A percentile compares a stretch with the other conserved stretches of the same genome.
Conservation (phyloP, 1,139 yeast species). For the Candida sanyaensis region DNA sequence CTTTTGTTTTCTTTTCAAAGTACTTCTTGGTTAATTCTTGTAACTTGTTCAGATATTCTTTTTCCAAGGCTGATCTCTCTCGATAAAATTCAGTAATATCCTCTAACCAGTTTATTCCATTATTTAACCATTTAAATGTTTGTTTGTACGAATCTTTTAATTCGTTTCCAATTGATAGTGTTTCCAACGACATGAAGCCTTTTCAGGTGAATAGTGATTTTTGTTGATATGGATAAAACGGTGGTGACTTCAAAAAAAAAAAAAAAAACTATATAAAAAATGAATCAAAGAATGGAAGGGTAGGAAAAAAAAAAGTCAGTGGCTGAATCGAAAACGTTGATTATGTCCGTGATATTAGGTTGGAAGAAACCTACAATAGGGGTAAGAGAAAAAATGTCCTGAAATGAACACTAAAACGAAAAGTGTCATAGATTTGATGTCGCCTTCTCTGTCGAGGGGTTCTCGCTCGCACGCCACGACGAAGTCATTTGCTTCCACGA, state of each 20-base stretch:
- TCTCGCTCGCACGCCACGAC: too few species aligned
- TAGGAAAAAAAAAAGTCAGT: neutral
- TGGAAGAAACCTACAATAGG: too few species aligned
- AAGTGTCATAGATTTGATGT: too few species aligned
- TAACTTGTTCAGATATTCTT: conserved; percentile 75
- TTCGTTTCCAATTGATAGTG: conserved; percentile 61
- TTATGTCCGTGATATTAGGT: neutral
- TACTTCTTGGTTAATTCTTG: conserved; percentile 66
- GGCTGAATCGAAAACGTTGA: neutral
- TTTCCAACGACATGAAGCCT: conserved; percentile 20
- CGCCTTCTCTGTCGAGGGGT: too few species aligned
- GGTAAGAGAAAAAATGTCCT: too few species aligned
- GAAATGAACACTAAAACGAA: too few species aligned
- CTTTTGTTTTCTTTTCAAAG: conserved; percentile 74
- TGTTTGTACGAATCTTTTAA: conserved; percentile 76
- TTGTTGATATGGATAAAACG: neutral
- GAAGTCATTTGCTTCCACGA: too few species aligned
- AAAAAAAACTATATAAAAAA: neutral
- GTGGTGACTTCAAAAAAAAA: neutral
- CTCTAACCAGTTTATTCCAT: conserved; percentile 71
- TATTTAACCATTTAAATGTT: conserved; percentile 74
- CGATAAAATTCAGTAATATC: conserved; percentile 84
- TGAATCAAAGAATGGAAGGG: neutral
- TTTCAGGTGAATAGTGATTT: neutral
- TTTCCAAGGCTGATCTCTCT: conserved; percentile 79